Percentiles rank a stretch among this genome's conserved stretches.
Conservation (phyloP, 441 rosid species). For the Syzygium syzygioides region DNA sequence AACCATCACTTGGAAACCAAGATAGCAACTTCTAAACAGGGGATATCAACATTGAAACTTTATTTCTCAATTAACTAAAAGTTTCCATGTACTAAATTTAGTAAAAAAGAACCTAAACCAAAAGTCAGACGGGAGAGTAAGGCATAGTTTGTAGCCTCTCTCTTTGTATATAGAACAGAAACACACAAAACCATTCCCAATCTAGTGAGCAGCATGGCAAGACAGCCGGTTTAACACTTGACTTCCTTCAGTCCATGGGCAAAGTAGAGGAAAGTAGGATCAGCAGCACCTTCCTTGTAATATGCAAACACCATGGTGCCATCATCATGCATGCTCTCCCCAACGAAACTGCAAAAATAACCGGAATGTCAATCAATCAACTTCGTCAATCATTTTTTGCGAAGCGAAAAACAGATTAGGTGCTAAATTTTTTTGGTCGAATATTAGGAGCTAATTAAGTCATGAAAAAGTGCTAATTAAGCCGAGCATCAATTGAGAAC, state of each 20-base stretch:
- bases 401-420: background rate
- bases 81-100: background rate
- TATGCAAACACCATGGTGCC: constrained; percentile 73
- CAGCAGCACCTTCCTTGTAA: constrained; percentile 92
- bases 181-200: background rate
- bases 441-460: no score
- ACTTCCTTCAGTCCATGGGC: constrained; percentile 86
- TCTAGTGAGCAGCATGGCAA: background rate
- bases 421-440: background rate
- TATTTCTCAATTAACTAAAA: background rate
- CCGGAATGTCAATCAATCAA: background rate
- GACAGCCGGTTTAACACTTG: constrained; percentile 51
- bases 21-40: background rate
- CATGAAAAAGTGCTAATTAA: background rate
- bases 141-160: background rate
- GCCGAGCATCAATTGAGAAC: background rate
- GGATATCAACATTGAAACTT: background rate
- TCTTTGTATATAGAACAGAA: background rate
- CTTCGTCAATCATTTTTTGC: background rate
- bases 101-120: background rate
- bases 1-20: background rate
- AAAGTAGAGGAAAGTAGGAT: constrained; percentile 95
- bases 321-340: constrained; percentile 94
- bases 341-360: constrained; percentile 61
- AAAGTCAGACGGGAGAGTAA: background rate